phyloP scores from a whole-genome alignment of 2,329 filamentous ascomycete species.

The Davidsoniella neocaledoniae region DNA sequence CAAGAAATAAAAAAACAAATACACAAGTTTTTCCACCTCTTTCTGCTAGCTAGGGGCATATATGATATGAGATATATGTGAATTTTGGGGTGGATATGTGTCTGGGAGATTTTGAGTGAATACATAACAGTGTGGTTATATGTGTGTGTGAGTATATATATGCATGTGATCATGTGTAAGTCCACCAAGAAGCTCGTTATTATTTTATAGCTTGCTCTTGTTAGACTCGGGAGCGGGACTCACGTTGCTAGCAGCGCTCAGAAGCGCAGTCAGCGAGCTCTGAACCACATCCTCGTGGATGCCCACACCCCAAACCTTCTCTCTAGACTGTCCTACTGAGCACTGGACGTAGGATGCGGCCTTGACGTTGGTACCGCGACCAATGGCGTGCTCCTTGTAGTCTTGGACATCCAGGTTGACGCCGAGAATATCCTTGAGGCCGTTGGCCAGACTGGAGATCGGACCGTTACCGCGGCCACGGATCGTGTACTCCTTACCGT shows the following conservation, averaged over 20 bases:
- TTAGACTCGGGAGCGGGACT: constrained; percentile 23
- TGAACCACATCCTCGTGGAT: constrained; percentile 88
- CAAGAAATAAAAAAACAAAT: too few species aligned
- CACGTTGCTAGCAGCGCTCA: constrained; percentile 75
- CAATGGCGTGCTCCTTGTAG: constrained; percentile 93
- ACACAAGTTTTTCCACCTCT: too few species aligned
- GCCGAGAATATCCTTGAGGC: constrained; percentile 52
- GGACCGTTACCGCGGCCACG: constrained; percentile 75
- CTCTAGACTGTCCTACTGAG: constrained; percentile 45
- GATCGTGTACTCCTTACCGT: constrained; percentile 63
- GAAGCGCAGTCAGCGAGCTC: constrained; percentile 68
- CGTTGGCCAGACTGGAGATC: constrained; percentile 74
- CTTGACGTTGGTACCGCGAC: constrained; percentile 64
- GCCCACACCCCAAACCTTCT: constrained; percentile 77
- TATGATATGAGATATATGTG: too few species aligned
- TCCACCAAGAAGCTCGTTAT: too few species aligned
- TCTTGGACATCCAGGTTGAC: constrained; percentile 82
- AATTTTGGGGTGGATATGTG: too few species aligned
- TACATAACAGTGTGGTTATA: too few species aligned
- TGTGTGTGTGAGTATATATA: too few species aligned
- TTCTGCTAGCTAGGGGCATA: too few species aligned
- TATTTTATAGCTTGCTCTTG: constrained; percentile 15
- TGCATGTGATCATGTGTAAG: neutral
- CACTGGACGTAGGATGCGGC: constrained; percentile 95
- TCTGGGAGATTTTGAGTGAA: too few species aligned